phyloP scores from a whole-genome alignment of 306 rosid genomes.

The Notholithocarpus densiflorus region DNA sequence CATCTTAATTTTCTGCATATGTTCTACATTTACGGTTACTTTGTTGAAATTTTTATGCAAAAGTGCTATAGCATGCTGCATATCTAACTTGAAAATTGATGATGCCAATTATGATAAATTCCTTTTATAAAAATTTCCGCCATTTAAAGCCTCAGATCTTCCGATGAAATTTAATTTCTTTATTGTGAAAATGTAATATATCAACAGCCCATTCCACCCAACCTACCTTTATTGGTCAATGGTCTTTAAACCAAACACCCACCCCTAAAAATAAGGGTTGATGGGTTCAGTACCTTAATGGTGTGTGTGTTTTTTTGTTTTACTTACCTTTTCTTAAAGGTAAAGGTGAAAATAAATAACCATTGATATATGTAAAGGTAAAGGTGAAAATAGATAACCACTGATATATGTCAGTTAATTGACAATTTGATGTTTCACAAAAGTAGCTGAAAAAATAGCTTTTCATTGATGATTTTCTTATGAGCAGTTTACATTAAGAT shows the following conservation, averaged over 20 bases:
- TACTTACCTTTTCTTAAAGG: background rate
- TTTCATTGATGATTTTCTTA: background rate
- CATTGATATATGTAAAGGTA: background rate
- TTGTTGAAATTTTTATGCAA: slow-evolving; percentile 5
- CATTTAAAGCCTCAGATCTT: background rate
- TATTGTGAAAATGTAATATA: background rate
- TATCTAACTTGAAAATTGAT: slow-evolving; percentile 14
- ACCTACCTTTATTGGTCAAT: background rate
- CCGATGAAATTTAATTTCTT: background rate
- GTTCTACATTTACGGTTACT: slow-evolving; percentile 13
- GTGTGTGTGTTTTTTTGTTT: background rate
- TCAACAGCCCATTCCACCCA: background rate
- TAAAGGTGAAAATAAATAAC: background rate
- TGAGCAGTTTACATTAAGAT: background rate
- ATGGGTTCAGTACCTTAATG: background rate
- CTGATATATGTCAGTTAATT: background rate
- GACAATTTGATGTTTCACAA: background rate
- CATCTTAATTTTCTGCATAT: slow-evolving; percentile 7
- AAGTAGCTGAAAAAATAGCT: background rate
- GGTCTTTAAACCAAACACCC: background rate
- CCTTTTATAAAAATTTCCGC: background rate
- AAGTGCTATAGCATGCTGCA: slow-evolving; percentile 12
- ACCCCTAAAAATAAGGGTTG: background rate
- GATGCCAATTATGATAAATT: slow-evolving; percentile 6
- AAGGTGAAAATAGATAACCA: background rate